Conservation (phyloP, 148 eudicot species). For the Silene latifolia region DNA sequence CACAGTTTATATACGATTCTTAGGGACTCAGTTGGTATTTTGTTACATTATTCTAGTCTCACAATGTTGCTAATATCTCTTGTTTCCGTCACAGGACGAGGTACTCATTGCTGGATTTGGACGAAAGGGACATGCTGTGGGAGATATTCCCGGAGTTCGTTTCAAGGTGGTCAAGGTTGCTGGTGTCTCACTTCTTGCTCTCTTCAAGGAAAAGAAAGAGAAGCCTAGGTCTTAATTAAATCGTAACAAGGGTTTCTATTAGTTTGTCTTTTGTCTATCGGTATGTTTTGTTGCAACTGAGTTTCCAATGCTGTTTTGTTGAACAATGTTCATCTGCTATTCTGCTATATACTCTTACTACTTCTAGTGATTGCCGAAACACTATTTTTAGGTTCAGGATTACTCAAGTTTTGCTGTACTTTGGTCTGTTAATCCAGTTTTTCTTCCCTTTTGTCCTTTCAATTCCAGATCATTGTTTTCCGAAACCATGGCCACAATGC, state of each 20-base stretch:
- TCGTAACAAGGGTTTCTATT: neutral
- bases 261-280: neutral
- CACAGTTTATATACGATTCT: no score
- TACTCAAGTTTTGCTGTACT: no score
- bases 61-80: neutral
- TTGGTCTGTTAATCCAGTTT: neutral
- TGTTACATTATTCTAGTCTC: no score
- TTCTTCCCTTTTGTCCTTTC: neutral
- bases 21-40: no score
- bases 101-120: constrained; percentile 95
- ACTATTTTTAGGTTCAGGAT: neutral
- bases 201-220: constrained; percentile 92
- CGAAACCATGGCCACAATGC: no score
- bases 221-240: constrained; percentile 73
- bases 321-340: neutral
- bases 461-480: no score
- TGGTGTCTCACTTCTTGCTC: constrained; percentile 87
- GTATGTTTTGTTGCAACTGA: neutral
- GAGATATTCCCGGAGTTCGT: constrained; percentile 97
- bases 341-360: neutral
- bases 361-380: neutral
- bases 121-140: constrained; percentile 89
- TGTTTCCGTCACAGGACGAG: constrained; percentile 50
- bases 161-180: constrained; percentile 97
- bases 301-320: neutral